phyloP scores from a whole-genome alignment of 2,329 filamentous ascomycete species.

The Sclerotiophoma versabilis region DNA sequence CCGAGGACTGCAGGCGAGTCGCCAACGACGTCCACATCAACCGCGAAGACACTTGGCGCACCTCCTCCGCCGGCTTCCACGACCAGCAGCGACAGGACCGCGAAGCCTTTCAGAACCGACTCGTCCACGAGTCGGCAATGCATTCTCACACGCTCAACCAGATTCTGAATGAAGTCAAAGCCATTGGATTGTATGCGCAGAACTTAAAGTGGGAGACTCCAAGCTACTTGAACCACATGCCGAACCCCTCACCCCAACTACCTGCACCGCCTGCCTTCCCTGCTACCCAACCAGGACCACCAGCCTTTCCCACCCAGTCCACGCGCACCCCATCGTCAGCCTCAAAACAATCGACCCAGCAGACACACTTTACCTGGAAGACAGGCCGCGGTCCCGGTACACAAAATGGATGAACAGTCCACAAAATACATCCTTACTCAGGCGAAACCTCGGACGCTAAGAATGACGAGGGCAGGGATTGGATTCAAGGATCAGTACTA shows the following conservation, averaged over 20 bases:
- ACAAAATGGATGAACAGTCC: background rate
- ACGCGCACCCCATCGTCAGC: background rate
- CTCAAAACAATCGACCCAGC: background rate
- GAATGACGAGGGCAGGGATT: background rate
- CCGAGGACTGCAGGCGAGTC: conserved; percentile 50
- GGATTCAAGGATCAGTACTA: background rate
- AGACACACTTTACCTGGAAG: background rate
- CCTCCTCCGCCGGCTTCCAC: conserved; percentile 50
- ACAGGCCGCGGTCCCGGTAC: background rate
- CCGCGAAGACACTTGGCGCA: conserved; percentile 52
- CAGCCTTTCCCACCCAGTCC: conserved; percentile 4
- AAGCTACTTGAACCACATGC: conserved; percentile 9
- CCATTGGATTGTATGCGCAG: conserved; percentile 31
- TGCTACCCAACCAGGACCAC: conserved; percentile 12
- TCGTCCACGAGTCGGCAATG: conserved; percentile 42
- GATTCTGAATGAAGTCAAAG: conserved; percentile 38
- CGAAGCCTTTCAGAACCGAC: conserved; percentile 44
- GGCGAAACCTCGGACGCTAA: background rate
- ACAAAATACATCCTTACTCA: background rate
- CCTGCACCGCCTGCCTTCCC: conserved; percentile 20
- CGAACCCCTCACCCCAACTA: conserved; percentile 9
- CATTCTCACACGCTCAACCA: conserved; percentile 40
- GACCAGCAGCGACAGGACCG: conserved; percentile 45
- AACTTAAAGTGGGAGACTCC: conserved; percentile 42
- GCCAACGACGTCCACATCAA: conserved; percentile 44